Evolutionary conservation across 345 rosid genomes (phyloP), one percentile per base, ranked within the genome.

Genomic region (Euclidium syriacum): DNA sequence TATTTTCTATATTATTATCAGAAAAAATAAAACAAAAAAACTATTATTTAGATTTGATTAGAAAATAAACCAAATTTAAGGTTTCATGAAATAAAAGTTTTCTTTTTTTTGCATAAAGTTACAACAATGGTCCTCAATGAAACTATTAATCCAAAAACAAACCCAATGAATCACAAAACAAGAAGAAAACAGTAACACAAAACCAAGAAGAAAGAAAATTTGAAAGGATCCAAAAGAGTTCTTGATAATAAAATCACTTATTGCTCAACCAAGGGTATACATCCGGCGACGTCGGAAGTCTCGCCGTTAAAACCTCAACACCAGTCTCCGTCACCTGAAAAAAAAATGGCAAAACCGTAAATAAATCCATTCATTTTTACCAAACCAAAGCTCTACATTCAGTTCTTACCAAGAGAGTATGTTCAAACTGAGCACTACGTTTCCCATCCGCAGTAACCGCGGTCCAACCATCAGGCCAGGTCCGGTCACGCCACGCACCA

Each of bases 391-490:
- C 5, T 17, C 40, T 40, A n/a, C 11, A 12, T n/a, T n/a, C 41
- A 25, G 24, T 42, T 33, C 11, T 77, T 78, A 87, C 99, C 91
- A 94, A 46, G 64, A 94, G 95, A 0, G 97, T 90, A 63, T 94
- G 99, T 79, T 94, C 99, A 77, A 94, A 94, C 81, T 90, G 99
- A 64, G 99, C 97, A 43, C 99, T 92, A 70, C 88, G 78, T 74
- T 87, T 92, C 33, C 99, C 99, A 78, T 94, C 99, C 1, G 82
- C 87, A 3, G 97, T 80, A 26, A 86, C 98, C 26, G 85, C 96
- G 57, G 98, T 89, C 98, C 98, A 94, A 59, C 99, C 95, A 65
- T 94, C 99, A 32, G 99, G 99, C 99, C 97, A 94, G 88, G 79
- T 83, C 23, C 83, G 80, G 75, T 94, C 96, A 15, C 86, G 81